phyloP scores from a whole-genome alignment of 305 asterid genomes.

The Solanum hybrid region DNA sequence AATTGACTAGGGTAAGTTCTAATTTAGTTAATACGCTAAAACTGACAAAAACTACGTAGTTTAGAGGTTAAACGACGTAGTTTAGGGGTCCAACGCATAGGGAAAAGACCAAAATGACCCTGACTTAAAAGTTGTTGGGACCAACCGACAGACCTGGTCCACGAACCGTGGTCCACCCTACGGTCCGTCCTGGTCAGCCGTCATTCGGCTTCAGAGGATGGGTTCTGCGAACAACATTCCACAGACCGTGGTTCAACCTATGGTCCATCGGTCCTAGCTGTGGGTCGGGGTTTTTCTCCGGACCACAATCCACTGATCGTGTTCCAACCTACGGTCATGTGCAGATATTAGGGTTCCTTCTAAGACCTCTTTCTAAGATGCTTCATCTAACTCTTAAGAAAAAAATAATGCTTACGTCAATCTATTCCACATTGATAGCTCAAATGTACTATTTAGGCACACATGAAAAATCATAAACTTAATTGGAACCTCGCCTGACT shows the following conservation, averaged over 20 bases:
- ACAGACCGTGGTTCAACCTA: not conserved
- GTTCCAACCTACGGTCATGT: not conserved
- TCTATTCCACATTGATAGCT: not conserved
- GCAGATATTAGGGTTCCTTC: not conserved
- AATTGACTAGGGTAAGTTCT: not conserved
- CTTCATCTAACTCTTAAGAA: not conserved
- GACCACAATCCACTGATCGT: not conserved
- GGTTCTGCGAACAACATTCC: not conserved
- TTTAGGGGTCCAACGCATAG: not conserved
- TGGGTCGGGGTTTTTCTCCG: not conserved
- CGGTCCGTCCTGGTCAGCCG: not conserved
- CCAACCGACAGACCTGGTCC: not conserved
- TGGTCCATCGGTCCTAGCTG: not conserved
- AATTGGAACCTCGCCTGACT: not conserved
- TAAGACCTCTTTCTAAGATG: not conserved
- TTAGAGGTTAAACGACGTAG: not conserved
- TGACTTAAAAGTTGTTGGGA: not conserved
- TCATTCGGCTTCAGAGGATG: not conserved
- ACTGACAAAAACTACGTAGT: not conserved
- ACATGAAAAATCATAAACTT: not conserved
- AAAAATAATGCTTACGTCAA: not conserved
- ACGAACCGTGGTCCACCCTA: not conserved
- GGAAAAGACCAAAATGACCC: not conserved
- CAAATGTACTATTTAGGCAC: not conserved
- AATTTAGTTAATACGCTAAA: not conserved